phyloP scores from a whole-genome alignment of 352 stramenopile genomes.

The Globisporangium uncinulatum region DNA sequence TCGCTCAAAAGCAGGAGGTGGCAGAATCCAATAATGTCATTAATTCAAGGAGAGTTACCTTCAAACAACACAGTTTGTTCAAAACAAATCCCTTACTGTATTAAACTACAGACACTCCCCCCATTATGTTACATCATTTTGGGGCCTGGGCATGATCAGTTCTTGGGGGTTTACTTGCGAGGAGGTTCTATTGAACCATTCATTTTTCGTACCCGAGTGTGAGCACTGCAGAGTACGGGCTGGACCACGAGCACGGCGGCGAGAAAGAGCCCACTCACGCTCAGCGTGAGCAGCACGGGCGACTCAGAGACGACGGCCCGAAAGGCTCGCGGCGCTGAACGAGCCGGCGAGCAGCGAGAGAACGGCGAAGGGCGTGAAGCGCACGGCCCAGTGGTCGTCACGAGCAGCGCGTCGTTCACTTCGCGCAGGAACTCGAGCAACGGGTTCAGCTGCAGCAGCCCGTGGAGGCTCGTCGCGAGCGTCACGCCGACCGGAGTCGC shows the following conservation, averaged over 20 bases:
- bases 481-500: slow-evolving; percentile 57
- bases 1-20: no score
- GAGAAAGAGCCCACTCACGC: no score
- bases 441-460: slow-evolving; percentile 62
- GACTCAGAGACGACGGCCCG: slow-evolving; percentile 31
- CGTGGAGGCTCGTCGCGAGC: slow-evolving; percentile 66
- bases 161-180: no score
- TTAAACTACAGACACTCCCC: no score
- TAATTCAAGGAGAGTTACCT: no score
- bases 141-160: no score
- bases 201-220: no score
- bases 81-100: no score
- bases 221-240: slow-evolving; percentile 37
- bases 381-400: slow-evolving; percentile 72
- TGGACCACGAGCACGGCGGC: slow-evolving; percentile 46
- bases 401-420: slow-evolving; percentile 71
- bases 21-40: no score
- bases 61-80: no score
- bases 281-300: slow-evolving; percentile 33
- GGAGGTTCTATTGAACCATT: no score
- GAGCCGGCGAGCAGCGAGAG: slow-evolving; percentile 64
- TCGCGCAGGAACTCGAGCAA: slow-evolving; percentile 75
- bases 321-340: slow-evolving; percentile 39
- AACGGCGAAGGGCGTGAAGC: slow-evolving; percentile 68
- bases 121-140: no score